A percentile compares a stretch with the other conserved stretches of the same genome.
Conservation (phyloP, 2,329 filamentous ascomycete species). For the Bipolaris gigantea region DNA sequence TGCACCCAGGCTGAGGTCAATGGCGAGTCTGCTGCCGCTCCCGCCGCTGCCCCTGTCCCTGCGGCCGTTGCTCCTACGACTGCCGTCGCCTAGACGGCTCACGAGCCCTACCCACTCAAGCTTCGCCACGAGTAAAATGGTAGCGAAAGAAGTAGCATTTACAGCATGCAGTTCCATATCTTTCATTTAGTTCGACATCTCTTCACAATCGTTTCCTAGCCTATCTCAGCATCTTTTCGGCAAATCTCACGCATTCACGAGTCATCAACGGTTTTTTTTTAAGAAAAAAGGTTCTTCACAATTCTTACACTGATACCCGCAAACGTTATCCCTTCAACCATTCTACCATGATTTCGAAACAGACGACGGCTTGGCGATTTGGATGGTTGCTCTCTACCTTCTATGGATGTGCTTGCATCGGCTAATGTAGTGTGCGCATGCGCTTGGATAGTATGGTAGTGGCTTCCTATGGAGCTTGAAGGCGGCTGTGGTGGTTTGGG, state of each 20-base stretch:
- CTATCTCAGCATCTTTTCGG: constrained; percentile 37
- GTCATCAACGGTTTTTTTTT: constrained; percentile 37
- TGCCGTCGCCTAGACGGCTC: constrained; percentile 39
- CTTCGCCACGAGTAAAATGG: constrained; percentile 25
- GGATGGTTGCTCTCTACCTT: constrained; percentile 24
- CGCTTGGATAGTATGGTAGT: constrained; percentile 31
- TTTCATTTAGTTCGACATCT: constrained; percentile 19
- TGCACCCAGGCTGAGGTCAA: constrained; percentile 75
- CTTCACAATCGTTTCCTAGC: constrained; percentile 39
- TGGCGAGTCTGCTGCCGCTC: constrained; percentile 42
- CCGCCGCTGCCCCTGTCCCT: constrained; percentile 37
- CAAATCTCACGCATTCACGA: constrained; percentile 45
- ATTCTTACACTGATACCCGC: constrained; percentile 51
- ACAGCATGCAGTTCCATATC: constrained; percentile 15
- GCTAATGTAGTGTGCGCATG: constrained; percentile 4
- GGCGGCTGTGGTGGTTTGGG: constrained; percentile 40
- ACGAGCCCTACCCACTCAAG: not conserved
- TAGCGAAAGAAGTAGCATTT: constrained; percentile 10
- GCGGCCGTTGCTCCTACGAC: constrained; percentile 47
- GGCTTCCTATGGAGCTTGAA: constrained; percentile 31
- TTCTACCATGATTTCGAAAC: constrained; percentile 43
- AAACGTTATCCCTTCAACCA: constrained; percentile 43
- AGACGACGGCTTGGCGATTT: constrained; percentile 44
- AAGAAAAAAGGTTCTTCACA: constrained; percentile 45
- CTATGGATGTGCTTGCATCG: constrained; percentile 14